A percentile compares a stretch with the other conserved stretches of the same genome.
Evolutionary conservation across 495 filamentous ascomycete species (phyloP).

Genomic region (Lichenothelia convexa): DNA sequence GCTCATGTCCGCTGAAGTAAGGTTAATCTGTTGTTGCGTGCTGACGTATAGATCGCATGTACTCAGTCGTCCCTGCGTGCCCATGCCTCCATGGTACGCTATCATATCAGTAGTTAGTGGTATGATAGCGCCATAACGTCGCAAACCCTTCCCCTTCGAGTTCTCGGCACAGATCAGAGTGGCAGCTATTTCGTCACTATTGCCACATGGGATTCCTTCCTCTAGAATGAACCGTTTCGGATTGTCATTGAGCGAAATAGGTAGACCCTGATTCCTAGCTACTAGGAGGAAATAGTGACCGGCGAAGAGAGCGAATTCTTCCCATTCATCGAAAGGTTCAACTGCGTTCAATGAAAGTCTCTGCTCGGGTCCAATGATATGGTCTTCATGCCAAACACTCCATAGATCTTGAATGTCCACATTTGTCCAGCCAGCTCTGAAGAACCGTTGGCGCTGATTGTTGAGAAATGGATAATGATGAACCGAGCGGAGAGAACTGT

Average conservation of each 20-base stretch:
- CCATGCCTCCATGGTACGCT: slow-evolving; percentile 32
- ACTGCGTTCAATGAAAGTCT: slow-evolving; percentile 39
- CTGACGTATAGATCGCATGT: slow-evolving; percentile 39
- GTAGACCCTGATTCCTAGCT: slow-evolving; percentile 25
- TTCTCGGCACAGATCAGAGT: not conserved
- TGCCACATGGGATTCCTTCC: not conserved
- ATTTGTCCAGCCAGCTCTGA: slow-evolving; percentile 40
- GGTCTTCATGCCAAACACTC: slow-evolving; percentile 56
- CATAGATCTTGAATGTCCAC: slow-evolving; percentile 48
- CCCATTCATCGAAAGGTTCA: slow-evolving; percentile 91
- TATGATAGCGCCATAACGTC: slow-evolving; percentile 29
- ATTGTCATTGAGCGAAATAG: too few relatives aligned
- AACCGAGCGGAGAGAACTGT: slow-evolving; percentile 56
- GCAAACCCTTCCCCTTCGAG: not conserved
- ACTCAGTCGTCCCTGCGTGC: slow-evolving; percentile 30
- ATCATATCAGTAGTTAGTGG: slow-evolving; percentile 23
- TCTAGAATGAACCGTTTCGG: too few relatives aligned
- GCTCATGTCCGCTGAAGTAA: too few relatives aligned
- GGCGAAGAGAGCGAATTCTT: slow-evolving; percentile 76
- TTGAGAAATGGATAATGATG: slow-evolving; percentile 44
- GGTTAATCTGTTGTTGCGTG: slow-evolving; percentile 9
- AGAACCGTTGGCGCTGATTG: slow-evolving; percentile 50
- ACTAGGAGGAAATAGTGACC: slow-evolving; percentile 72
- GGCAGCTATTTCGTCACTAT: not conserved
- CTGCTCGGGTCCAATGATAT: slow-evolving; percentile 37